Evolutionary conservation across 208 protist genomes (phyloP), one percentile per base, ranked within the genome.

Genomic region (Crithidia sp.): DNA sequence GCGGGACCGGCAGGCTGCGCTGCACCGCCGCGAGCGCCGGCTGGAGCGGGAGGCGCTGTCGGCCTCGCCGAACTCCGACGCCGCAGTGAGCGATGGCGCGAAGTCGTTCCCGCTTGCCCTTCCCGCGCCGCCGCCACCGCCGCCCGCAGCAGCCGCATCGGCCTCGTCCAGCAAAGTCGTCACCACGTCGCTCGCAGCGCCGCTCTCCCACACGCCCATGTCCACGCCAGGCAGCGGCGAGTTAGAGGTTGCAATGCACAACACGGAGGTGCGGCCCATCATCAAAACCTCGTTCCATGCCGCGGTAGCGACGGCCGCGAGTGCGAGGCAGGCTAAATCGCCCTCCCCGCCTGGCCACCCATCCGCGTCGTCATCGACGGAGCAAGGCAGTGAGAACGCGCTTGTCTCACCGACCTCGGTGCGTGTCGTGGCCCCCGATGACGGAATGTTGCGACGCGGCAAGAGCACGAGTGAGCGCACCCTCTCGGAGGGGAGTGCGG

Each of bases 1-100:
- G 68, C 79, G 85, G 5, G 60, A 74, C 16, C 65, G 68, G 50
- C 82, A 74, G 54, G 83, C 79, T 12, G 49, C 67, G 0, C 47
- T 65, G 61, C 79, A 82, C 63, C 82, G 77, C 4, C 54, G 40
- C 12, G 65, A 74, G 16, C 71, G 64, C 3, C 68, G 50, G 2
- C 56, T 67, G 40, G 56, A 69, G 68, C 56, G 60, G 45, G 63
- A 67, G 45, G 49, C 50, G 36, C 14, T 17, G 53, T 9, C 53
- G 53, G 16, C 14, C 16, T 13, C 12, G 9, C 39, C 55, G 13
- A 45, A n/a, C 52, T 36, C 13, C 58, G n/a, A 5, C 17, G 12
- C 67, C 67, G 53, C 28, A 13, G 43, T 12, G 53, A 28, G 16
- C 65, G 7, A 28, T 28, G 28, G 7, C 2, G 45, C 45, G 45